Percentiles rank a stretch among this genome's conserved stretches.
These are phyloP conservation scores for Miscanthus sacchariflorus DNA, from an alignment of 202 grass and related monocot genomes.

Conservation along the genomic window DNA sequence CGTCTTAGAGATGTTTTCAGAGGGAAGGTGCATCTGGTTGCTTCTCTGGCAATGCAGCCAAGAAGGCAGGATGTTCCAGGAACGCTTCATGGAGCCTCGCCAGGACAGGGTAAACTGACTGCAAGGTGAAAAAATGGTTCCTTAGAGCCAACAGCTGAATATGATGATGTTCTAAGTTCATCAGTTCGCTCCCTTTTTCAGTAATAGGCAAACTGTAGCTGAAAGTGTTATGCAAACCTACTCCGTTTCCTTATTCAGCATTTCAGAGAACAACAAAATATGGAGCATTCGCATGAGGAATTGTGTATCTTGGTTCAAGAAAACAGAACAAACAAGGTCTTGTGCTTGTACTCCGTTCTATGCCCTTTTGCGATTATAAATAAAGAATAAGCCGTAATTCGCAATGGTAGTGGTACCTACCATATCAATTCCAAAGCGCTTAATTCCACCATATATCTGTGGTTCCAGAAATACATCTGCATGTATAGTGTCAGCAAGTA, in stretches of 20 bases:
- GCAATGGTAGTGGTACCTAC: not conserved
- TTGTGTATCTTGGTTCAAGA: no score
- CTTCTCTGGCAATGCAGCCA: constrained; percentile 58
- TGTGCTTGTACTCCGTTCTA: no score
- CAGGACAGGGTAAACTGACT: constrained; percentile 62
- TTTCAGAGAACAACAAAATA: no score
- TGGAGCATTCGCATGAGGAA: no score
- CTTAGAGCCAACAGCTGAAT: not conserved
- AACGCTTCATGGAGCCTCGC: constrained; percentile 67
- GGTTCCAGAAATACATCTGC: constrained; percentile 61
- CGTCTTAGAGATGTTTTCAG: not conserved
- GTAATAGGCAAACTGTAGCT: not conserved
- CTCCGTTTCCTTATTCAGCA: no score
- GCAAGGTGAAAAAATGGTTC: constrained; percentile 4
- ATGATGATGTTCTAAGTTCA: not conserved
- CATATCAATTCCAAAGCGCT: constrained; percentile 62
- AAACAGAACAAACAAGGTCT: no score
- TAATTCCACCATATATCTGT: constrained; percentile 53
- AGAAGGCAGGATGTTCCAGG: constrained; percentile 63
- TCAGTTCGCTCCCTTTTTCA: not conserved
- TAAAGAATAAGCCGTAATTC: no score
- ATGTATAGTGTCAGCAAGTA: constrained; percentile 37
- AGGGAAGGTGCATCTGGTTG: constrained; percentile 60
- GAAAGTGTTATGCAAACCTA: constrained; percentile 18
- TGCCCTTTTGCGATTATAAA: no score